Conservation (phyloP, 148 eudicot species). For the Nepenthes mirabilis region DNA sequence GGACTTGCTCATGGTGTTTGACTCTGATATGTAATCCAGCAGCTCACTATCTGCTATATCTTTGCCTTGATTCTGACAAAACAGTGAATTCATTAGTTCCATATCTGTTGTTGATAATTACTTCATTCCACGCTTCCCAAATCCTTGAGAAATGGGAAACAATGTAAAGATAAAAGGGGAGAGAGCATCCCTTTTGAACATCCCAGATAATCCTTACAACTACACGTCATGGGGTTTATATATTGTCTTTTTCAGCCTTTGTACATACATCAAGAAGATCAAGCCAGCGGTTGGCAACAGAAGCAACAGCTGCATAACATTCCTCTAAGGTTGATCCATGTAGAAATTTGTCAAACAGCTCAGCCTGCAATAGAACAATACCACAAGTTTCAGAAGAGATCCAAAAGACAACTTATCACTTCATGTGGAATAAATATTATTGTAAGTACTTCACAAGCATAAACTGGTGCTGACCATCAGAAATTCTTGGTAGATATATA, state of each 20-base stretch:
- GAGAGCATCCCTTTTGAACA: neutral
- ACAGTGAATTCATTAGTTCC: neutral
- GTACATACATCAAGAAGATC: conserved; percentile 95
- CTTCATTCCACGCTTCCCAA: neutral
- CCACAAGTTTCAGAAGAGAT: no score
- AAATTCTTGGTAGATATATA: no score
- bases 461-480: no score
- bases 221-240: neutral
- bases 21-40: conserved; percentile 92
- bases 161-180: neutral
- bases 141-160: neutral
- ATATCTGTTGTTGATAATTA: neutral
- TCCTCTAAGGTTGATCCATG: conserved; percentile 88
- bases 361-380: conserved; percentile 52
- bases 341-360: conserved; percentile 91
- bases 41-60: conserved; percentile 92
- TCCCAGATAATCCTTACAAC: no score
- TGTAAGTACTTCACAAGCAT: no score
- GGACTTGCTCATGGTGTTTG: conserved; percentile 99
- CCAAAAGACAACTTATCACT: no score
- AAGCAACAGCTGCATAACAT: conserved; percentile 89
- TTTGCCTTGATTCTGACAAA: conserved; percentile 77
- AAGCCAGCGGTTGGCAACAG: conserved; percentile 97
- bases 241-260: neutral
- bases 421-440: no score